Evolutionary conservation across 768 basidiomycete genomes (phyloP).

Genomic region (Boletus sensibilis): DNA sequence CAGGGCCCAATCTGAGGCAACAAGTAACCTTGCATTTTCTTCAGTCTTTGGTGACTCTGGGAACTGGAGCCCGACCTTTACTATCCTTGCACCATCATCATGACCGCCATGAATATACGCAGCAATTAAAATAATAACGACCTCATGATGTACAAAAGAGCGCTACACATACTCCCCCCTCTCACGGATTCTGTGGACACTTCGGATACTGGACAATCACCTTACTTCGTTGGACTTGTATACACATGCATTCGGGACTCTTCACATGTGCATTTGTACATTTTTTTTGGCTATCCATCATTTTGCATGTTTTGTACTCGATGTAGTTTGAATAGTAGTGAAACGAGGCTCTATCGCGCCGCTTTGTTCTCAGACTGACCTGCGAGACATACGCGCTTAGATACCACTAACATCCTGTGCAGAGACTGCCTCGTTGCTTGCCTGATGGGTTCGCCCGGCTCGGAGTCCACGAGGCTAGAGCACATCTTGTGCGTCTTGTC

Average conservation of each 20-base stretch:
- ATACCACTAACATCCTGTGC: not conserved
- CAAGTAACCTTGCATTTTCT: not conserved
- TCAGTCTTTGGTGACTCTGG: constrained; percentile 57
- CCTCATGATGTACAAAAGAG: constrained; percentile 9
- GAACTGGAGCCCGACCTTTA: constrained; percentile 45
- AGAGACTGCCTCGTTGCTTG: not conserved
- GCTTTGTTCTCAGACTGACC: not conserved
- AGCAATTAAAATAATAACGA: constrained; percentile 13
- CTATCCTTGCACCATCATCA: constrained; percentile 33
- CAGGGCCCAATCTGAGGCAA: not conserved
- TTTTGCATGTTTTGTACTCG: constrained; percentile 9
- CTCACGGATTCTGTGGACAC: constrained; percentile 14
- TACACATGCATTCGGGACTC: not conserved
- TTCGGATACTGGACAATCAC: constrained; percentile 9
- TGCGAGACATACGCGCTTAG: no score
- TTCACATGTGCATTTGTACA: constrained; percentile 2
- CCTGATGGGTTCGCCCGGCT: not conserved
- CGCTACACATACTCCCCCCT: not conserved
- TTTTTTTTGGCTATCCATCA: constrained; percentile 3
- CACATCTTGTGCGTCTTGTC: not conserved
- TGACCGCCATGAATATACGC: constrained; percentile 10
- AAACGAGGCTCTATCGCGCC: not conserved
- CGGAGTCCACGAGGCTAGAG: not conserved
- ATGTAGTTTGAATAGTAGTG: constrained; percentile 1
- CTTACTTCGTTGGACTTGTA: not conserved